Percentiles rank a stretch among this genome's conserved stretches.
Conservation (phyloP, 192 early-diverging fungal species). For the Entomortierella chlamydospora region DNA sequence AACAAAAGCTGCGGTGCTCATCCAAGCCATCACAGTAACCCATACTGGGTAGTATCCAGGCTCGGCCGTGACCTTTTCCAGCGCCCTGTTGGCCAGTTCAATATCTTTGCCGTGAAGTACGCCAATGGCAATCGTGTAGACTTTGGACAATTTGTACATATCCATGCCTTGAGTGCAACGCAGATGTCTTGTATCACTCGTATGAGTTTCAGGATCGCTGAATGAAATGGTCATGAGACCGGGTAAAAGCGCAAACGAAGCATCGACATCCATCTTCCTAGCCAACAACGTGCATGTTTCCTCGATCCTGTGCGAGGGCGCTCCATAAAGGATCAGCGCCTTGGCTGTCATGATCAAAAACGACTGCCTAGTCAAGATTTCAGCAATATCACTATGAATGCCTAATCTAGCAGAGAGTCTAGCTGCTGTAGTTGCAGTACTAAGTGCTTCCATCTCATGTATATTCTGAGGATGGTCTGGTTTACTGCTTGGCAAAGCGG, state of each 20-base stretch:
- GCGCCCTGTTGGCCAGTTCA: conserved; percentile 66
- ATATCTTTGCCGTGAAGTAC: conserved; percentile 71
- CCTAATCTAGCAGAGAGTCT: conserved; percentile 24
- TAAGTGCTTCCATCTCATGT: conserved; percentile 47
- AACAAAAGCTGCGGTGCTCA: conserved; percentile 59
- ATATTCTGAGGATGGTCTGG: conserved; percentile 14
- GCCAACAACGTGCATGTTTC: conserved; percentile 57
- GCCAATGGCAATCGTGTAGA: conserved; percentile 71
- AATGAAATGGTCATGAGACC: conserved; percentile 80
- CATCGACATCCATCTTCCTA: conserved; percentile 70
- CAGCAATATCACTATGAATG: conserved; percentile 64
- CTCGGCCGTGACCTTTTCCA: conserved; percentile 62
- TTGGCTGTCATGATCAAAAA: conserved; percentile 73
- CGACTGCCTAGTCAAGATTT: conserved; percentile 76
- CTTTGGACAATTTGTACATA: conserved; percentile 73
- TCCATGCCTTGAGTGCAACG: conserved; percentile 71
- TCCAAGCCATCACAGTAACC: conserved; percentile 48
- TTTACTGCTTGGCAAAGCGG: neutral
- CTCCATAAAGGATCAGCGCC: conserved; percentile 74
- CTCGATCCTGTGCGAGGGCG: conserved; percentile 76
- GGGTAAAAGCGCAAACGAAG: conserved; percentile 74
- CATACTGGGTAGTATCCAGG: conserved; percentile 42
- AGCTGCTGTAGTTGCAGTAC: conserved; percentile 27
- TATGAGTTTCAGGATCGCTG: conserved; percentile 79
- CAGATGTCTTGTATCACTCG: conserved; percentile 80